phyloP scores from a whole-genome alignment of 139 green algal genomes.

The Tetraselmis chui region DNA sequence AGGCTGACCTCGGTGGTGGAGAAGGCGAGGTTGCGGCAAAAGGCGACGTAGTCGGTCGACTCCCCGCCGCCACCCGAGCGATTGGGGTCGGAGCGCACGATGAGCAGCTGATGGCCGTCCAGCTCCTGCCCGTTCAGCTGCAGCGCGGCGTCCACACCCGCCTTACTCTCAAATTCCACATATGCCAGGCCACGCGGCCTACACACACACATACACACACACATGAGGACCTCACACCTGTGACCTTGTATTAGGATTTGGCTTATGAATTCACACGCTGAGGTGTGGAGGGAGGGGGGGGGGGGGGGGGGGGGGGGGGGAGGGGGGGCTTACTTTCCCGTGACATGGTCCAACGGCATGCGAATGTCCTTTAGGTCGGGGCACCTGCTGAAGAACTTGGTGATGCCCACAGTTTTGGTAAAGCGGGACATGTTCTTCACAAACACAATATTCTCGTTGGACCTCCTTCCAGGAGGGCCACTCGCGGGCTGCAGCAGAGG shows the following conservation, averaged over 20 bases:
- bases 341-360: background rate
- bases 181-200: constrained; percentile 68
- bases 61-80: background rate
- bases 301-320: too few species aligned
- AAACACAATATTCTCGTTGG: background rate
- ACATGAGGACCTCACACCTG: background rate
- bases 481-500: too few species aligned
- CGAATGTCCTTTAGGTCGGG: background rate
- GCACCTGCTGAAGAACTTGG: background rate
- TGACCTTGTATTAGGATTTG: background rate
- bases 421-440: background rate
- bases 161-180: constrained; percentile 55
- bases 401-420: background rate
- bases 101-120: constrained; percentile 38
- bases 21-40: background rate
- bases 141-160: constrained; percentile 43
- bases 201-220: background rate
- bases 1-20: background rate
- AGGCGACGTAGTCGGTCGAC: background rate
- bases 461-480: too few species aligned
- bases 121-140: constrained; percentile 32
- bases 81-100: constrained; percentile 34
- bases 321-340: background rate
- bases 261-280: too few species aligned
- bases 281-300: background rate